These are phyloP conservation scores for Zelonia costaricensis DNA, from an alignment of 208 protist species.

Conservation along the genomic window DNA sequence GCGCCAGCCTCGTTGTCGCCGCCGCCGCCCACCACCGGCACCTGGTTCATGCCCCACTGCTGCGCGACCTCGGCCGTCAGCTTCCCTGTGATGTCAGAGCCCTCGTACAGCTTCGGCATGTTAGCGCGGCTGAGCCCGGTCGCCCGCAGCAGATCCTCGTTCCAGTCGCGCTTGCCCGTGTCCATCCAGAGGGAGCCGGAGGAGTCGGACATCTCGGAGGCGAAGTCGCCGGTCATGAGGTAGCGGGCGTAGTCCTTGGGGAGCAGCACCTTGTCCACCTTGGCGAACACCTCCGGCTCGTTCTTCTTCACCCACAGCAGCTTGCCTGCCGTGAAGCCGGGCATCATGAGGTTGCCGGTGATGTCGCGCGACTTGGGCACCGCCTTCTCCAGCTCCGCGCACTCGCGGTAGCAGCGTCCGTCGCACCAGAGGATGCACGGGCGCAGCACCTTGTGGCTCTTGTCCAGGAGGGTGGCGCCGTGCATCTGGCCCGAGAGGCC, in stretches of 20 bases:
- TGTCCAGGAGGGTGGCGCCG: slow-evolving; percentile 69
- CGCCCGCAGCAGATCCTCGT: slow-evolving; percentile 59
- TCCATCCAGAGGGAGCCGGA: slow-evolving; percentile 80
- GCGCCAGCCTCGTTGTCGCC: slow-evolving; percentile 80
- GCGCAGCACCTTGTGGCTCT: slow-evolving; percentile 53
- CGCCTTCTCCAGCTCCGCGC: slow-evolving; percentile 58
- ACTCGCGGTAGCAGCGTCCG: slow-evolving; percentile 66
- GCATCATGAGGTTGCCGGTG: slow-evolving; percentile 84
- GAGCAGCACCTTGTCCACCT: slow-evolving; percentile 67
- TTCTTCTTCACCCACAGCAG: slow-evolving; percentile 76
- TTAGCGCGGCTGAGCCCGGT: slow-evolving; percentile 57
- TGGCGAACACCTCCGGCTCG: slow-evolving; percentile 59
- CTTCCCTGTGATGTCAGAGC: slow-evolving; percentile 52
- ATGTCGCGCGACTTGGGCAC: slow-evolving; percentile 59
- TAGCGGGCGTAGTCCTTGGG: slow-evolving; percentile 80
- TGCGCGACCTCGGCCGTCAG: slow-evolving; percentile 40
- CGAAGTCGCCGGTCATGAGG: slow-evolving; percentile 67
- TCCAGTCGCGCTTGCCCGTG: slow-evolving; percentile 68
- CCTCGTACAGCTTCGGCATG: slow-evolving; percentile 80
- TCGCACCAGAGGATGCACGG: slow-evolving; percentile 86
- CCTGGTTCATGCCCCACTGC: slow-evolving; percentile 59
- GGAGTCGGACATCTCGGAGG: slow-evolving; percentile 73
- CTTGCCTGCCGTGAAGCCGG: slow-evolving; percentile 83
- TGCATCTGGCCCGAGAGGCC: slow-evolving; percentile 80
- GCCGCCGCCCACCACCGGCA: slow-evolving; percentile 64